Evolutionary conservation across 1,284 basidiomycete genomes (phyloP).

Genomic region (Ustilago hordei): DNA sequence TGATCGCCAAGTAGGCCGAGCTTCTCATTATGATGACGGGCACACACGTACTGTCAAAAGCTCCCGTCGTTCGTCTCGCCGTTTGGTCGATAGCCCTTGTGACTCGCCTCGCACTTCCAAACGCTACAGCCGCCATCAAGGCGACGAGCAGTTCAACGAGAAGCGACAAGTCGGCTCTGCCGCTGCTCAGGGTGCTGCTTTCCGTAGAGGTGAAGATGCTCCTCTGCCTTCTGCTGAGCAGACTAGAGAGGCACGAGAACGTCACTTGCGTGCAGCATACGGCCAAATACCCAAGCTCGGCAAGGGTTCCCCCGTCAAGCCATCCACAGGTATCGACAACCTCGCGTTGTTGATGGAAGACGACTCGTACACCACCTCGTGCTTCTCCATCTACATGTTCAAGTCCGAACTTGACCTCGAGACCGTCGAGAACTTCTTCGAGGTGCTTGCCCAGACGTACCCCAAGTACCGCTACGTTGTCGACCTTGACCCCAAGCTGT

Average conservation of each 20-base stretch:
- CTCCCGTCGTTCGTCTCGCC: conserved; percentile 37
- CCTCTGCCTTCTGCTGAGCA: conserved; percentile 25
- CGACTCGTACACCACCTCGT: conserved; percentile 64
- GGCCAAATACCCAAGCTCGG: conserved; percentile 45
- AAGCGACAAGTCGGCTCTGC: conserved; percentile 24
- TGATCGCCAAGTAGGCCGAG: conserved; percentile 28
- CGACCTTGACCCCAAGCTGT: conserved; percentile 63
- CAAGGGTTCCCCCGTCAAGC: conserved; percentile 48
- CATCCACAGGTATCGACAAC: conserved; percentile 67
- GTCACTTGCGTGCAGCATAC: conserved; percentile 44
- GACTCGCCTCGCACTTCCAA: conserved; percentile 31
- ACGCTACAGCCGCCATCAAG: conserved; percentile 4
- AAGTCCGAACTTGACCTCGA: conserved; percentile 61
- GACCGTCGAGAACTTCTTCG: conserved; percentile 66
- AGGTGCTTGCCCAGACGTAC: conserved; percentile 63
- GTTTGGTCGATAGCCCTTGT: conserved; percentile 7
- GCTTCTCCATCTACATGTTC: conserved; percentile 69
- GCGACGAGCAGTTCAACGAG: conserved; percentile 8
- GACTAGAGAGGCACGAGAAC: conserved; percentile 33
- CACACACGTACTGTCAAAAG: conserved; percentile 12
- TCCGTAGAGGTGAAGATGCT: conserved; percentile 27
- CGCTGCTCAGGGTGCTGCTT: conserved; percentile 49
- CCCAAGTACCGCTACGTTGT: conserved; percentile 67
- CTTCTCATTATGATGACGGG: not conserved
- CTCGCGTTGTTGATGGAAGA: conserved; percentile 66